Evolutionary conservation across 805 yeast species (phyloP), one percentile per base, ranked within the genome.

Genomic region (Pichia cabralensis): DNA sequence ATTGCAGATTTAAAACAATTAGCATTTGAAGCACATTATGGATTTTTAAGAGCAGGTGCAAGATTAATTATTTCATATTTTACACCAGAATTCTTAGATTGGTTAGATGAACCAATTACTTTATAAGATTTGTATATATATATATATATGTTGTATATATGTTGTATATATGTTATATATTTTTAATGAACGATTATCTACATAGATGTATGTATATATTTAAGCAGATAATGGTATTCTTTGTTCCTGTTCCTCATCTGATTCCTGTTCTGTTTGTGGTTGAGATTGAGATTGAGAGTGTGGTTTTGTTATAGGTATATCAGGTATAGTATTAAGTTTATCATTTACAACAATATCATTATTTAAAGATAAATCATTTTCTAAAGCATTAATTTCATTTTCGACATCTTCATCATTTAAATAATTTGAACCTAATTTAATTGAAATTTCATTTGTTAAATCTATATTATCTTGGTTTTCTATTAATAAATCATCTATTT

Each of bases 31-130:
- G 64, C 92, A 31, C 95, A 92, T 48, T 69, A 83, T 42, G 96
- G 98, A 1, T 79, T 83, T 51, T 67, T 89, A 41, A 74, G 98
- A 58, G 98, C 98, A 1, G 98, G 98, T 39, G 97, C 97, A 12
- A 75, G 86, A 51, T 62, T 92, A 48, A 75, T 92, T 40, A 86
- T 92, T 47, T 75, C 94, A 31, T 92, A 92, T 61, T 84, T 92
- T 53, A 81, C 97, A 3, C 98, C 98, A 8, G 95, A 89, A 49
- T 86, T 92, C 50, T 69, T 92, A 53, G 96, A 84, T 26, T 92
- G 98, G 98, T 67, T 89, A 47, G 70, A 65, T 42, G 66, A 55
- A 33, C 48, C 50, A 15, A 26, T 32, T 16, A 28, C 42, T 29
- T 45, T 44, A 40, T 49, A 26, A 49, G 6, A 11, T 20, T 38